Evolutionary conservation across 2,329 filamentous ascomycete species (phyloP), one percentile per base, ranked within the genome.

Genomic region (Akanthomyces lecanii): DNA sequence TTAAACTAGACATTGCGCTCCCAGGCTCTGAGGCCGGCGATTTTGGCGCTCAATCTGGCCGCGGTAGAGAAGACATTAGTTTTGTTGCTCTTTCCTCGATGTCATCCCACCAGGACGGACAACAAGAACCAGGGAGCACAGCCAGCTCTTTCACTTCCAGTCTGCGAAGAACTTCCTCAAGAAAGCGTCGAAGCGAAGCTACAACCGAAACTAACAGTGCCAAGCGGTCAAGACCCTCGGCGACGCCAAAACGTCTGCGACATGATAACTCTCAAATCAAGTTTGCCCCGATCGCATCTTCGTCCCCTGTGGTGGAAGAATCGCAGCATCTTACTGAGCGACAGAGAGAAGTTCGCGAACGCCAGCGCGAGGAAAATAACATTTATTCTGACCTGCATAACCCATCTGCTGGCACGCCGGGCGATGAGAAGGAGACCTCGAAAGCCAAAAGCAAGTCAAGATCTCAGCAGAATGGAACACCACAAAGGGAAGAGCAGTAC

Each of bases 201-300:
- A 3, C 23, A 10, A 8, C 56, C 10, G 52, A 33, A n/a, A 12
- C 18, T 16, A 21, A 8, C 10, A 33, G 50, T 12, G 18, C 33
- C 11, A 65, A 61, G 50, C 64, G 55, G 18, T 58, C 63, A 12
- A 74, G 73, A 57, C 67, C 68, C 28, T 71, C 65, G 4, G 70
- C 64, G 28, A 84, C 81, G 53, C 79, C 82, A 21, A 84, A 83
- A 64, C 78, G 83, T 64, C 78, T 88, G 33, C 85, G 89, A 40
- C 92, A 96, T 68, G 85, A 96, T 65, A 84, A 96, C 73, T 96
- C 91, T 0, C 92, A 96, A 70, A 82, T 96, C 30, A 82, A 90
- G 50, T 95, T 95, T 69, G 85, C 88, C 3, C 77, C 85, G 0
- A 88, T 94, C 53, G 82, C 84, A 36, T 85, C 86, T 14, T 85